Conservation (phyloP, 192 early-diverging fungal genomes). For the Podila epicladia region DNA sequence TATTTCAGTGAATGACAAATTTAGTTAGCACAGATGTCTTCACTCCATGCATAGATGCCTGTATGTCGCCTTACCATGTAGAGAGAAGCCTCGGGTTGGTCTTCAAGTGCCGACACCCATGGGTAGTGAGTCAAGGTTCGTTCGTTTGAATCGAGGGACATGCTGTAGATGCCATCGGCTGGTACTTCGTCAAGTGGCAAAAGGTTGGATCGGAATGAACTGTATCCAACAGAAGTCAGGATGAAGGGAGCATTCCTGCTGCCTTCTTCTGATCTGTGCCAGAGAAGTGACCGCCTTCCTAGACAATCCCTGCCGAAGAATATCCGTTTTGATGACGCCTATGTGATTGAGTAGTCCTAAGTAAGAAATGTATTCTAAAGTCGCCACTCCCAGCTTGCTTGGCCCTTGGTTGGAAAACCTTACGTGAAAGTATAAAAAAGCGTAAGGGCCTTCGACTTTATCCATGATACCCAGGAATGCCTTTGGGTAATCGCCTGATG, state of each 20-base stretch:
- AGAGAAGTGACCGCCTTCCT: constrained; percentile 84
- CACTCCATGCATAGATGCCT: no score
- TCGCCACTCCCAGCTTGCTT: background rate
- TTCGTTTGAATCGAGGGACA: constrained; percentile 56
- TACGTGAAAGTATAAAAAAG: constrained; percentile 78
- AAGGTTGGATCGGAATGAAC: constrained; percentile 28
- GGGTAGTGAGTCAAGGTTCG: constrained; percentile 28
- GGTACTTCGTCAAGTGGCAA: constrained; percentile 68
- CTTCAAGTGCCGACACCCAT: constrained; percentile 12
- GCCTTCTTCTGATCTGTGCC: constrained; percentile 55
- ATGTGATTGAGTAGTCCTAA: background rate
- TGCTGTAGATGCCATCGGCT: constrained; percentile 79
- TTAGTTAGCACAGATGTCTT: no score
- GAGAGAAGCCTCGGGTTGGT: background rate
- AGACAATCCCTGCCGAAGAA: constrained; percentile 91
- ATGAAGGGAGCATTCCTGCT: constrained; percentile 33
- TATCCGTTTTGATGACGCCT: constrained; percentile 54
- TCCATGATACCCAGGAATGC: constrained; percentile 51
- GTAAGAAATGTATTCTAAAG: background rate
- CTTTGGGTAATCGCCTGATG: background rate
- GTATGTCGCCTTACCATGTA: constrained; percentile 2
- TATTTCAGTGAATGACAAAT: constrained; percentile 1
- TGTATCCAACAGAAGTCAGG: constrained; percentile 62
- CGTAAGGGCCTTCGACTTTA: constrained; percentile 82
- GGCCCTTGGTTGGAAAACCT: background rate